Evolutionary conservation across 495 filamentous ascomycete species (phyloP).

Genomic region (Achaetomiella virescens): DNA sequence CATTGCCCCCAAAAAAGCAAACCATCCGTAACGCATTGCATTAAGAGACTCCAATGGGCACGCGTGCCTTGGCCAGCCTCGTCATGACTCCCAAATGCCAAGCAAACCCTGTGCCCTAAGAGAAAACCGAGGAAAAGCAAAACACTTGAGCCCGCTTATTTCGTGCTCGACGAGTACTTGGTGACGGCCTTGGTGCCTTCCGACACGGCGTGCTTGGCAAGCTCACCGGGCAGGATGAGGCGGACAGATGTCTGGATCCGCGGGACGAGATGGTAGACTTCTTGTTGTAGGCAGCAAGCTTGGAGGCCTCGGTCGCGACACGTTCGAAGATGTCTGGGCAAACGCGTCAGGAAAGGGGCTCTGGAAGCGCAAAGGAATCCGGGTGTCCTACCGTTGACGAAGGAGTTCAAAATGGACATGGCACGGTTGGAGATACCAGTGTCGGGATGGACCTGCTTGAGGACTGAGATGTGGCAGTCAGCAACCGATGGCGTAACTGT

Average conservation of each 20-base stretch:
- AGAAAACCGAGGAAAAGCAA: constrained; percentile 37
- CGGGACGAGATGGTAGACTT: constrained; percentile 99
- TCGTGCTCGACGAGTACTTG: constrained; percentile 99
- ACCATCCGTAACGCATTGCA: constrained; percentile 84
- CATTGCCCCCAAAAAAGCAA: constrained; percentile 70
- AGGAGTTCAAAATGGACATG: constrained; percentile 99
- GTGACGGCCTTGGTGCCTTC: constrained; percentile 99
- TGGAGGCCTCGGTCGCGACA: constrained; percentile 96
- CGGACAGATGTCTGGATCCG: constrained; percentile 98
- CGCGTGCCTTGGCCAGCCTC: constrained; percentile 55
- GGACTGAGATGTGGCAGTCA: constrained; percentile 52
- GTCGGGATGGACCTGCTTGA: constrained; percentile 99
- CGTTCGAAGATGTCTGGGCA: constrained; percentile 94
- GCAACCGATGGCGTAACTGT: background rate
- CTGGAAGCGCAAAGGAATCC: background rate
- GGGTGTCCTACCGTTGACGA: constrained; percentile 92
- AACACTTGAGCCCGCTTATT: constrained; percentile 59
- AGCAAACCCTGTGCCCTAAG: constrained; percentile 48
- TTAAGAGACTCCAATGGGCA: constrained; percentile 62
- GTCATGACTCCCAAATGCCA: constrained; percentile 55
- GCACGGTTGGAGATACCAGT: constrained; percentile 99
- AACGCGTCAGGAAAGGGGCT: constrained; percentile 27
- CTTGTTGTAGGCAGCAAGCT: constrained; percentile 99
- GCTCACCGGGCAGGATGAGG: constrained; percentile 94
- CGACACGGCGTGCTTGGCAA: constrained; percentile 98